phyloP scores from a whole-genome alignment of 768 basidiomycete genomes.

The Daedaleopsis sinensis region DNA sequence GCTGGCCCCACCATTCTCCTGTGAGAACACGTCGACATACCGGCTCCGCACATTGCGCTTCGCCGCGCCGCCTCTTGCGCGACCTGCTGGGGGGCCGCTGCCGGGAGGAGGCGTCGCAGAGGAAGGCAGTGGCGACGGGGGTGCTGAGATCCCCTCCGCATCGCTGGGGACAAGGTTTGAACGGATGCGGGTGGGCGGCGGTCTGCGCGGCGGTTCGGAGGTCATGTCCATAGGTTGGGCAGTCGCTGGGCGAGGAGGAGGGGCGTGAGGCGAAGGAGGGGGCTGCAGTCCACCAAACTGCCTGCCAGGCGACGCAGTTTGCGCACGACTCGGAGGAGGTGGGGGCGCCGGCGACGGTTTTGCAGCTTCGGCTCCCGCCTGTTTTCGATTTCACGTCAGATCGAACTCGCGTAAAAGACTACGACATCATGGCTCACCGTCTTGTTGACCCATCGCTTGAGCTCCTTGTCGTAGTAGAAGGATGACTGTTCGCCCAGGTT shows the following conservation, averaged over 20 bases:
- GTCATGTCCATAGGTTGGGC: slow-evolving; percentile 52
- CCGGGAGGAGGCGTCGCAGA: slow-evolving; percentile 41
- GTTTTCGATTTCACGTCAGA: neutral
- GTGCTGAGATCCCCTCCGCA: slow-evolving; percentile 30
- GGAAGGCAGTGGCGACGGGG: slow-evolving; percentile 28
- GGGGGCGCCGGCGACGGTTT: slow-evolving; percentile 70
- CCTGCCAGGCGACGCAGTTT: slow-evolving; percentile 81
- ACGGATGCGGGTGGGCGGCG: slow-evolving; percentile 57
- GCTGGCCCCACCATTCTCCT: slow-evolving; percentile 29
- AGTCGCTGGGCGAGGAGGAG: slow-evolving; percentile 56
- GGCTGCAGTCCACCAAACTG: slow-evolving; percentile 39
- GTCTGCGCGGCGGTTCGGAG: slow-evolving; percentile 46
- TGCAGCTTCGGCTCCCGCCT: slow-evolving; percentile 60
- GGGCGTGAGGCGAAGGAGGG: slow-evolving; percentile 33
- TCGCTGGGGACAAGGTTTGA: slow-evolving; percentile 65
- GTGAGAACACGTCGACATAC: slow-evolving; percentile 91
- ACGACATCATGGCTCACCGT: slow-evolving; percentile 53
- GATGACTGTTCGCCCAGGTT: slow-evolving; percentile 89
- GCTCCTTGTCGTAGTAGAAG: slow-evolving; percentile 95
- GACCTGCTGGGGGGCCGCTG: slow-evolving; percentile 47
- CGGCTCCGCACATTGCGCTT: slow-evolving; percentile 81
- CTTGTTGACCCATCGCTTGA: slow-evolving; percentile 95
- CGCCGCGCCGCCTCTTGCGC: slow-evolving; percentile 56
- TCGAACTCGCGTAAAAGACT: neutral
- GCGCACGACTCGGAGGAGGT: slow-evolving; percentile 81